Evolutionary conservation across 208 protist species (phyloP).

Genomic region (Leishmania tropica): DNA sequence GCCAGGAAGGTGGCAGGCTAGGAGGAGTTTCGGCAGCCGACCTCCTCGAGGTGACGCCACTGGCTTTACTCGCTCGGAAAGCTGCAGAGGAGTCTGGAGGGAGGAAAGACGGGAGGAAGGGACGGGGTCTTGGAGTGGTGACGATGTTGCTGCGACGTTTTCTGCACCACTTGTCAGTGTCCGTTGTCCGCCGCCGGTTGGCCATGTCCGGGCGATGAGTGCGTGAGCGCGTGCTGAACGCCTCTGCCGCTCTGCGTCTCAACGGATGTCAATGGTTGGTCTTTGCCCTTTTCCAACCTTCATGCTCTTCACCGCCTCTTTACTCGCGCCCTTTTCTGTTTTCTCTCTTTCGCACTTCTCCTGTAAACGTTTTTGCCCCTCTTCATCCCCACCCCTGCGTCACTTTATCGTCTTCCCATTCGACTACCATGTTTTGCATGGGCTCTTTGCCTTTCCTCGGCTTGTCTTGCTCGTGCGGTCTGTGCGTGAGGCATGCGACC

Average conservation of each 20-base stretch:
- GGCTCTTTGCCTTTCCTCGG: background rate
- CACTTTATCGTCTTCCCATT: background rate
- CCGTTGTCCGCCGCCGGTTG: background rate
- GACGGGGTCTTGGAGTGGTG: background rate
- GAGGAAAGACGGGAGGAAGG: background rate
- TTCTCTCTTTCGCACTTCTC: background rate
- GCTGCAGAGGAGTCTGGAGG: background rate
- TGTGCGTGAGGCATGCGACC: background rate
- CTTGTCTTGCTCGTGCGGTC: background rate
- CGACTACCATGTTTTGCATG: background rate
- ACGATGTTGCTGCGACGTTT: background rate
- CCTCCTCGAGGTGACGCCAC: background rate
- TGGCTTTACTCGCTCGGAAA: background rate
- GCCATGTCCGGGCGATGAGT: background rate
- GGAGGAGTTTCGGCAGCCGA: background rate
- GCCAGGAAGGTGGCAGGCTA: background rate
- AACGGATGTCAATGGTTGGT: background rate
- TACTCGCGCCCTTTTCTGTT: background rate
- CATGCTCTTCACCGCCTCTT: background rate
- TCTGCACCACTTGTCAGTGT: background rate
- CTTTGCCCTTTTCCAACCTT: background rate
- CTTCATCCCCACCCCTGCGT: background rate
- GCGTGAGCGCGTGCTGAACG: background rate
- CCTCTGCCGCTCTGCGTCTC: background rate
- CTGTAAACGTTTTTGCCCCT: background rate